Percentiles rank a stretch among this genome's conserved stretches.
phyloP scores from a whole-genome alignment of 192 early-diverging fungal species.

The Dissophora ornata region DNA sequence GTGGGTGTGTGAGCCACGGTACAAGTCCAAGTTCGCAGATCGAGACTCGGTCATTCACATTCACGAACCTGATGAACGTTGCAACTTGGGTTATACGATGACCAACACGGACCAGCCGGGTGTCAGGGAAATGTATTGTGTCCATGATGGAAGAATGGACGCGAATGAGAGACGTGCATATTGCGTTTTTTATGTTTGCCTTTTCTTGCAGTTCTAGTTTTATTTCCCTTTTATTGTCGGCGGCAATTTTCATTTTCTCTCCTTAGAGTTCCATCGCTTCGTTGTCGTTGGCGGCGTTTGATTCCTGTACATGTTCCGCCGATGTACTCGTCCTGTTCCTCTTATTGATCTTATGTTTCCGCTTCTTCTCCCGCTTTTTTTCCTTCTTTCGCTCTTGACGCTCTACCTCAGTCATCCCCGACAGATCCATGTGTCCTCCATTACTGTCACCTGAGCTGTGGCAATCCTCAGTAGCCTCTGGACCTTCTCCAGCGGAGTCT shows the following conservation, averaged over 20 bases:
- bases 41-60: neutral
- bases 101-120: neutral
- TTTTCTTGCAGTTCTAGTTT: too few relatives aligned
- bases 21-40: neutral
- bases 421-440: neutral
- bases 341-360: conserved; percentile 45
- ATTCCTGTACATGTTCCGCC: neutral
- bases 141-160: neutral
- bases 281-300: too few relatives aligned
- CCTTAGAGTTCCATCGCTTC: too few relatives aligned
- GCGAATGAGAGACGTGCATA: too few relatives aligned
- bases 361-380: conserved; percentile 41
- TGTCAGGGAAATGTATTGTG: conserved; percentile 2
- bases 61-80: conserved; percentile 4
- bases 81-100: neutral
- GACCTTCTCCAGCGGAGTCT: too few relatives aligned
- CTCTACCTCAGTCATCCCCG: conserved; percentile 8
- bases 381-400: conserved; percentile 16
- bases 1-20: neutral
- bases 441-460: too few relatives aligned
- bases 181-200: too few relatives aligned
- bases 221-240: too few relatives aligned
- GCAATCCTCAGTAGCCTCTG: too few relatives aligned
- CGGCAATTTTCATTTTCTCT: too few relatives aligned
- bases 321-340: conserved; percentile 18